A percentile compares a stretch with the other conserved stretches of the same genome.
phyloP scores from a whole-genome alignment of 2,329 filamentous ascomycete species.

The Cladosporium colombiae region DNA sequence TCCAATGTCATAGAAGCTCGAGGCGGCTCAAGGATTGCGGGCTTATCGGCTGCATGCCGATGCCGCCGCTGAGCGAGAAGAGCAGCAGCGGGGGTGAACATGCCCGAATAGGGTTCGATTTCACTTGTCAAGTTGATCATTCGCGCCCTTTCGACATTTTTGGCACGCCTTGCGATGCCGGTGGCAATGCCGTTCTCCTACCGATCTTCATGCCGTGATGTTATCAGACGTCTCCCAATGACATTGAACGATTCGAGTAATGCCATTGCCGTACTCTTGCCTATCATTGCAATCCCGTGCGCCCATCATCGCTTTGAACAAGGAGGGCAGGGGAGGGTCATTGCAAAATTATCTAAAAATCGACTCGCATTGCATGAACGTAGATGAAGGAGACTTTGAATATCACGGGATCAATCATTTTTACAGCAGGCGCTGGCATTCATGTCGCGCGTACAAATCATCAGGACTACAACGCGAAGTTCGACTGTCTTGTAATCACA shows the following conservation, averaged over 20 bases:
- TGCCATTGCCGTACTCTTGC: neutral
- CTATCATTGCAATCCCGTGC: neutral
- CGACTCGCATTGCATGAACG: neutral
- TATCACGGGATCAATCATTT: neutral
- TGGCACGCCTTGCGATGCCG: slow-evolving; percentile 11
- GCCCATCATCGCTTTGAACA: neutral
- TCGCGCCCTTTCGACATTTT: slow-evolving; percentile 15
- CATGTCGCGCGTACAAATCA: neutral
- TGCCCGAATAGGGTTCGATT: slow-evolving; percentile 18
- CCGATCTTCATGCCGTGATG: neutral
- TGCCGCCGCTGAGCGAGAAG: neutral
- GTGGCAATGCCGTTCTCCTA: slow-evolving; percentile 3
- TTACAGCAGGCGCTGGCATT: neutral
- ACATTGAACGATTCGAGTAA: neutral
- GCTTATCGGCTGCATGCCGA: slow-evolving; percentile 11
- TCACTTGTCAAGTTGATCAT: neutral
- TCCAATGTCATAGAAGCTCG: slow-evolving; percentile 10
- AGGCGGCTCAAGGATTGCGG: slow-evolving; percentile 2
- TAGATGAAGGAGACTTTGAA: neutral
- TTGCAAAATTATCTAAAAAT: neutral
- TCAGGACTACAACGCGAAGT: slow-evolving; percentile 57
- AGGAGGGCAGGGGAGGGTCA: too few species aligned
- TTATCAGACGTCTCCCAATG: neutral
- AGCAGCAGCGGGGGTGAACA: neutral
- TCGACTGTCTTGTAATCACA: slow-evolving; percentile 40